A percentile compares a stretch with the other conserved stretches of the same genome.
phyloP scores from a whole-genome alignment of 331 rosid genomes.

The Pyracantha coccinea region DNA sequence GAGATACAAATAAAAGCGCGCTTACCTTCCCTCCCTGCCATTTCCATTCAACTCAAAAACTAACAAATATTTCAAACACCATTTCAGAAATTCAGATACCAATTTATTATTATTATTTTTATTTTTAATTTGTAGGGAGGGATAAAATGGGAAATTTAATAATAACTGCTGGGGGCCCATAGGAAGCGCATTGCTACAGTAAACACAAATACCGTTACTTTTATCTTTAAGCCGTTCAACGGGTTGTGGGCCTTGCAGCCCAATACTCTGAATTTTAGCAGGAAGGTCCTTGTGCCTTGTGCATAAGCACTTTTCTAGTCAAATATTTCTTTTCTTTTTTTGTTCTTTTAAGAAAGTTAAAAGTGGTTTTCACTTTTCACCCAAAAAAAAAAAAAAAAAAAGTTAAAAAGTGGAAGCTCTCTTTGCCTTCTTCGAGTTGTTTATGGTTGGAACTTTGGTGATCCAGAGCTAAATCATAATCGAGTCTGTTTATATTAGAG shows the following conservation, averaged over 20 bases:
- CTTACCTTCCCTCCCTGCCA: constrained; percentile 17
- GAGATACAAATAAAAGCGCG: constrained; percentile 25
- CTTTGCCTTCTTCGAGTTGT: neutral
- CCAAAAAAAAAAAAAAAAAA: too few relatives aligned
- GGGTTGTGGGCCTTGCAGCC: neutral
- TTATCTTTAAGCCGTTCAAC: neutral
- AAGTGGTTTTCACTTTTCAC: too few relatives aligned
- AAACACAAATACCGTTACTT: neutral
- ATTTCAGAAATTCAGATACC: neutral
- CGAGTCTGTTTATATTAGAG: neutral
- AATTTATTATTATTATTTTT: neutral
- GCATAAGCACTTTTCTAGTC: neutral
- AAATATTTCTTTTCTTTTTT: too few relatives aligned
- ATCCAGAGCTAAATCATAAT: too few relatives aligned
- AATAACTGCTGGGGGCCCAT: neutral
- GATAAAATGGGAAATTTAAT: neutral
- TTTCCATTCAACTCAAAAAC: constrained; percentile 12
- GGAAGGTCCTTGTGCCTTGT: neutral
- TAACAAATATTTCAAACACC: neutral
- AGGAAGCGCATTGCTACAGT: neutral
- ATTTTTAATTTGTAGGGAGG: neutral
- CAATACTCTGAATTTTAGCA: neutral
- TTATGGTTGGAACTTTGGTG: neutral
- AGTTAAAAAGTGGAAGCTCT: too few relatives aligned
- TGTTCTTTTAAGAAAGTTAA: too few relatives aligned